Base-by-base conservation (phyloP, 441 rosid species). In the Euphorbia celastroides region DNA sequence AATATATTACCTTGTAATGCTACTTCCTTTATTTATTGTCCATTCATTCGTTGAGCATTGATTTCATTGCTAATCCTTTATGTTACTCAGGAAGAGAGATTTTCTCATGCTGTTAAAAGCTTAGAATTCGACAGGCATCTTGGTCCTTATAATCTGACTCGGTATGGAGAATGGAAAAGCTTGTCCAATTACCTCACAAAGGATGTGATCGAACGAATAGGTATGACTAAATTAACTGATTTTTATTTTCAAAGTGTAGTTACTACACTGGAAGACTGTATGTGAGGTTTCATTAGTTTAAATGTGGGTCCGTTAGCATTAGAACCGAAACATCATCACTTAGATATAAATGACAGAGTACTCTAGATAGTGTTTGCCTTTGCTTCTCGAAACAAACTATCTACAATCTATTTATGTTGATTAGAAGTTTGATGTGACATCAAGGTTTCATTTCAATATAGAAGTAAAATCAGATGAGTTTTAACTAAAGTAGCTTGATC, bases 101-200 rank as follows among this genome's bases (percentile, higher is more conserved):
- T 79, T 82, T 71, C 78, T 34, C 84, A 76, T 74, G 86, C 91
- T 60, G 92, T 90, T 58, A 77, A 55, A 79, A 73, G 64, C 66
- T 78, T 88, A 76, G 97, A 93, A 82, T 90, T 93, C 62, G 93
- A 93, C 75, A 80, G 80, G 48, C 72, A 82, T 72, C 90, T 90
- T 68, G 96, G 96, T 69, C 94, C 98, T 32, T 90, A 86, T 78
- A 79, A 83, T 77, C 75, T 80, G 62, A 87, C 72, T 64, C 91
- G 74, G 23, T 80, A 83, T 76, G 88, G 81, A 34, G 88, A 82
- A 31, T 93, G 97, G 94, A 90, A 81, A 79, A 74, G 77, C 59
- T 64, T 93, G 68, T 88, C 94, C 55, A 80, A 76, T 75, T 89
- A 81, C 76, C 75, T 89, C 17, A 78, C 82, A 0, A 84, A 82